A percentile compares a stretch with the other conserved stretches of the same genome.
Conservation (phyloP, 148 eudicot genomes). For the Salicornia ramosissima region DNA sequence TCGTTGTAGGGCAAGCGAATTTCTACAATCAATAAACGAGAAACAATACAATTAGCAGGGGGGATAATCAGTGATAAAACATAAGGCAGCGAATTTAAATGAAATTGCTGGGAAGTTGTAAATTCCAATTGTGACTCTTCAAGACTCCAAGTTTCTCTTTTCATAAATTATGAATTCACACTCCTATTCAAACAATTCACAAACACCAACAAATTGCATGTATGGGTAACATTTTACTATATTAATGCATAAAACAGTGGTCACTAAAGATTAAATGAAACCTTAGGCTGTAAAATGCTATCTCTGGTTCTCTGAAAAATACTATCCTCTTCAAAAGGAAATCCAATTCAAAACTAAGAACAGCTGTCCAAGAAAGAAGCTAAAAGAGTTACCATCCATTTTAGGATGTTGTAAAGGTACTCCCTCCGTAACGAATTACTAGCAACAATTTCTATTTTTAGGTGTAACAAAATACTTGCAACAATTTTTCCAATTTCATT, state of each 20-base stretch:
- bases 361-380: not conserved
- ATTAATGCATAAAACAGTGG: not conserved
- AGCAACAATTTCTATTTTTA: no score
- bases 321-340: not conserved
- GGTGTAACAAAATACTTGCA: no score
- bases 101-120: not conserved
- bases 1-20: slow-evolving; percentile 26
- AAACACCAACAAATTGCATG: not conserved
- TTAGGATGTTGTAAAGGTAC: no score
- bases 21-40: slow-evolving; percentile 12
- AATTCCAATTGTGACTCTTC: not conserved
- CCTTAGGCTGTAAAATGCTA: not conserved
- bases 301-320: not conserved
- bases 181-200: not conserved
- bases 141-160: not conserved
- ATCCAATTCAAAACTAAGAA: not conserved
- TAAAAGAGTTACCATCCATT: not conserved
- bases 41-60: not conserved
- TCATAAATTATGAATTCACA: not conserved
- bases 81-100: no score
- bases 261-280: not conserved
- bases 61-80: not conserved
- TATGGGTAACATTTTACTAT: not conserved
- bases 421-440: no score
- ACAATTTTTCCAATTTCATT: no score